Evolutionary conservation across 1,284 basidiomycete genomes (phyloP).

Genomic region (Heterobasidion irregulare): DNA sequence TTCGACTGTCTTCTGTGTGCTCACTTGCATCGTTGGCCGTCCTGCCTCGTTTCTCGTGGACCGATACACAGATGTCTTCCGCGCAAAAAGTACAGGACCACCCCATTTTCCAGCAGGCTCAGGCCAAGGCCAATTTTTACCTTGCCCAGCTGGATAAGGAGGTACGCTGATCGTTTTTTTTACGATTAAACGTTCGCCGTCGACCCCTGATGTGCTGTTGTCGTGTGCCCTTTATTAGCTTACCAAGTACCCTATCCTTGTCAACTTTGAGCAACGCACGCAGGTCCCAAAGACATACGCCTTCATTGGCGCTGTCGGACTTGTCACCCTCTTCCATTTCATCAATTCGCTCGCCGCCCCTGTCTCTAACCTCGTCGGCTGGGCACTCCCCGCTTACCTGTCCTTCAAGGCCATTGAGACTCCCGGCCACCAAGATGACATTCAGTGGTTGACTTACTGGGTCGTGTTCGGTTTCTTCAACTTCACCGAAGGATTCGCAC

Average conservation of each 20-base stretch:
- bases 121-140: constrained; percentile 71
- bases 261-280: constrained; percentile 81
- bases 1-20: neutral
- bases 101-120: constrained; percentile 75
- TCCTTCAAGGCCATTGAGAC: constrained; percentile 81
- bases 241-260: constrained; percentile 83
- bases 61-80: constrained; percentile 49
- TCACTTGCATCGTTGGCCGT: neutral
- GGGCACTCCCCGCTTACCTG: constrained; percentile 78
- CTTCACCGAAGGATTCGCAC: constrained; percentile 73
- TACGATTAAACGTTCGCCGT: neutral
- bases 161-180: constrained; percentile 38
- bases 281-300: constrained; percentile 91
- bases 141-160: constrained; percentile 88
- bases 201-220: constrained; percentile 7
- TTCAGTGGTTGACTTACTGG: constrained; percentile 90
- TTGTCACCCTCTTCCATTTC: constrained; percentile 67
- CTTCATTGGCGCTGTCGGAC: constrained; percentile 64
- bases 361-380: constrained; percentile 80
- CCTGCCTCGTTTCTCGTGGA: neutral
- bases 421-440: constrained; percentile 64
- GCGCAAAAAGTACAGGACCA: constrained; percentile 75
- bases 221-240: constrained; percentile 42
- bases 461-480: constrained; percentile 82
- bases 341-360: constrained; percentile 79